phyloP scores from a whole-genome alignment of 345 rosid species.

The Eucalyptus sideroxylon region DNA sequence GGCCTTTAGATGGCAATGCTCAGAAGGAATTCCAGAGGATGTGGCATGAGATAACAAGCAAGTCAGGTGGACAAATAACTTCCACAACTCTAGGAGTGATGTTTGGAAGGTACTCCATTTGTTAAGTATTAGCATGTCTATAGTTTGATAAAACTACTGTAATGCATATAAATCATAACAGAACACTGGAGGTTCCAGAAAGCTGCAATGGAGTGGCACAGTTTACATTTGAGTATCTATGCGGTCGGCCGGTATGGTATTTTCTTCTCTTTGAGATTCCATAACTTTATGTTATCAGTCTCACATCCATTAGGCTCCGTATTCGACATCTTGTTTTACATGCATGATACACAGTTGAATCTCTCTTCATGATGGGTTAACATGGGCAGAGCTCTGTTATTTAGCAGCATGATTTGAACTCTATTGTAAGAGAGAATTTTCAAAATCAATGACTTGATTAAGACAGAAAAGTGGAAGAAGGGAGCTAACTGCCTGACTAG shows the following conservation, averaged over 20 bases:
- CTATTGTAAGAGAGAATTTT: background rate
- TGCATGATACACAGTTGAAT: background rate
- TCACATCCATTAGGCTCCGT: background rate
- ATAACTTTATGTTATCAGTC: background rate
- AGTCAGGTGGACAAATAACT: conserved; percentile 47
- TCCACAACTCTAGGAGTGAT: conserved; percentile 60
- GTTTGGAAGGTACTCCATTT: conserved; percentile 76
- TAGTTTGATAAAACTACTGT: background rate
- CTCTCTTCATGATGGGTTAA: background rate
- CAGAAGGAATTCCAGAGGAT: conserved; percentile 41
- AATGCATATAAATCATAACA: conserved; percentile 8
- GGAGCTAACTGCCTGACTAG: background rate
- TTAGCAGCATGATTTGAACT: background rate
- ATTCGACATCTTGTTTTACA: background rate
- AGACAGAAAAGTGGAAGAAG: background rate
- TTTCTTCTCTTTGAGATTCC: background rate
- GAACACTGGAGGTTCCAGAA: conserved; percentile 64
- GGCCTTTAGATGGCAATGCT: conserved; percentile 47
- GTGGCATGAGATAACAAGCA: conserved; percentile 56
- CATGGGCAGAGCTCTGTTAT: background rate
- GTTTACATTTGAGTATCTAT: conserved; percentile 74
- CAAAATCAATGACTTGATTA: background rate
- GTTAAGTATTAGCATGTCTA: background rate
- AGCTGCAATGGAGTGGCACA: conserved; percentile 81
- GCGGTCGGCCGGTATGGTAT: conserved; percentile 58